Base-by-base conservation (phyloP, 108 stramenopile genomes). In the Fistulifera solaris region DNA sequence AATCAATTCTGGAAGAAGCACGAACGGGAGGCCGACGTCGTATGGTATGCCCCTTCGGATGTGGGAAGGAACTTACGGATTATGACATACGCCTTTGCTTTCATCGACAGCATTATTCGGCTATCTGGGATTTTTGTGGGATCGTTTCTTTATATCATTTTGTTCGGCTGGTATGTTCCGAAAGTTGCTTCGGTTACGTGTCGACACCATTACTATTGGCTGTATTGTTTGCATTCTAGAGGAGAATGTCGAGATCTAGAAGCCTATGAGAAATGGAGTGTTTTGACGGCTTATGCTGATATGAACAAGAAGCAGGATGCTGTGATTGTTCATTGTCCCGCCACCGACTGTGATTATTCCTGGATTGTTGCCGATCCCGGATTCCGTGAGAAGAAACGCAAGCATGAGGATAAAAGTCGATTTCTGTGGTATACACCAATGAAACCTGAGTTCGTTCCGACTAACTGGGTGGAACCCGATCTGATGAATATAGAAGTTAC, bases 191-290 rank as follows among this genome's bases (percentile, higher is more conserved):
- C n/a, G n/a, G 7, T 4, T 45, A 40, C 56, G 6, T 45, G 43
- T 23, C 56, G 15, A 2, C 26, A 21, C 4, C 19, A 42, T 24
- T 23, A 8, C 15, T 21, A 22, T 8, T 62, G 54, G 38, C 26
- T 54, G 47, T 47, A 58, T 22, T 64, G 25, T 14, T 12, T 40
- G 11, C 27, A 64, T 47, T 46, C 63, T 1, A 5, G 26, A 35
- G 26, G 15, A 14, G 63, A 57, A 10, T n/a, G 22, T 23, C 35
- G 13, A 21, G 63, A 56, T 47, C 22, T 64, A 13, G 16, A 15
- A 14, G 19, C 11, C 1, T 64, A 64, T 22, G 54, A 64, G 22
- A 23, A 26, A 49, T 64, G 63, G 63, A 64, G 63, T 49, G 17
- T 64, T 4, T 13, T 11, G 1, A 54, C 47, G 1, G 63, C 45